A percentile compares a stretch with the other conserved stretches of the same genome.
Conservation (phyloP, 2,329 filamentous ascomycete genomes). For the Paraconiothyrium brasiliense region DNA sequence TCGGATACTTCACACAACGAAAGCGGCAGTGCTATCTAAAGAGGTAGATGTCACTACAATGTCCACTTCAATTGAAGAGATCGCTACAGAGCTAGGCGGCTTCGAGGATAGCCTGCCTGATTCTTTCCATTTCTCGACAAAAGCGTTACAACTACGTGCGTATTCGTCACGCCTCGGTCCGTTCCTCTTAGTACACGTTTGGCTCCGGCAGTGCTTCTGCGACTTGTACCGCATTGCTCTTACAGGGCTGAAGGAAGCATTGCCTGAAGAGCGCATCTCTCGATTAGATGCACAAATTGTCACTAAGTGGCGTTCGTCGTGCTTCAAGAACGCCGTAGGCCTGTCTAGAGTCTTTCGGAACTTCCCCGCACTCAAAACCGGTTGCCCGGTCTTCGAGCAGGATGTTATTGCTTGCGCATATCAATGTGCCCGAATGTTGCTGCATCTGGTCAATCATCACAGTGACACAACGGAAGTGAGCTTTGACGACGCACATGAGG, state of each 20-base stretch:
- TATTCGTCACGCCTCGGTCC: constrained; percentile 12
- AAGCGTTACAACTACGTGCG: constrained; percentile 9
- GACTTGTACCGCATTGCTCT: constrained; percentile 13
- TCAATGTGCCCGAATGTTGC: no score
- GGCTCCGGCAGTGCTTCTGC: constrained; percentile 11
- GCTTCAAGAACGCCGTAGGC: no score
- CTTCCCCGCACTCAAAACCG: no score
- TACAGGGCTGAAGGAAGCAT: constrained; percentile 13
- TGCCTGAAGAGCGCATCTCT: no score
- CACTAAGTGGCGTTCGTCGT: no score
- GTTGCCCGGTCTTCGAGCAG: no score
- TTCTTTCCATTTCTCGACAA: constrained; percentile 4
- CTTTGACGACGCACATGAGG: no score
- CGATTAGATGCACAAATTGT: no score
- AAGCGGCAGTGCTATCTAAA: constrained; percentile 6
- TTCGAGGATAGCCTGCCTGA: constrained; percentile 1
- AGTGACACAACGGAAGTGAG: no score
- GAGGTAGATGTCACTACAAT: not conserved
- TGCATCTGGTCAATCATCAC: no score
- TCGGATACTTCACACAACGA: constrained; percentile 14
- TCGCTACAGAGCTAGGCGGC: not conserved
- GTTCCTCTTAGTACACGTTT: constrained; percentile 10
- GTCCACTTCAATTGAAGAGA: not conserved
- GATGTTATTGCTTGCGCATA: no score
- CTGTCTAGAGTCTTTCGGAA: no score